Percentiles rank a stretch among this genome's conserved stretches.
Evolutionary conservation across 495 filamentous ascomycete species (phyloP).

Genomic region (Penicillium steckii): DNA sequence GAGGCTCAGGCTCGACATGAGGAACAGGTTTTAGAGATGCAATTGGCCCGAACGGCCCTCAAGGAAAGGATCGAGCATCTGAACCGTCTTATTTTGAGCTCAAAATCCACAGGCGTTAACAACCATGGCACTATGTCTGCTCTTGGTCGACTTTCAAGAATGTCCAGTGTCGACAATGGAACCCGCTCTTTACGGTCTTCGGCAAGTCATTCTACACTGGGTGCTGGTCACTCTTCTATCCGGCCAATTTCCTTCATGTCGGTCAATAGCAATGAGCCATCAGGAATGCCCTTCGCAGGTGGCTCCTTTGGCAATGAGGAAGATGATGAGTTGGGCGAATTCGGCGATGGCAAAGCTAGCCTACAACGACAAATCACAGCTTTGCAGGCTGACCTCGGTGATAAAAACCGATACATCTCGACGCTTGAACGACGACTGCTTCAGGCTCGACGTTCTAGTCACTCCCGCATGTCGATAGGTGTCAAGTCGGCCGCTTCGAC

Average conservation of each 20-base stretch:
- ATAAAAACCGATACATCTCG: conserved; percentile 95
- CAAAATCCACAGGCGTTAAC: conserved; percentile 94
- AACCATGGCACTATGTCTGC: conserved; percentile 66
- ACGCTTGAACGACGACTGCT: conserved; percentile 89
- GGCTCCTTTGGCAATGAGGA: conserved; percentile 48
- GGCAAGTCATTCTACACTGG: conserved; percentile 63
- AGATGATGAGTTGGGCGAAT: conserved; percentile 79
- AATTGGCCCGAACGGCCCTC: conserved; percentile 88
- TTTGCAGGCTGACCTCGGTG: conserved; percentile 85
- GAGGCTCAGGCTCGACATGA: conserved; percentile 84
- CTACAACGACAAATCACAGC: conserved; percentile 79
- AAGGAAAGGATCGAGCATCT: conserved; percentile 98
- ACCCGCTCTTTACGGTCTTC: conserved; percentile 69
- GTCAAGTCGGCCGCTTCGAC: conserved; percentile 57
- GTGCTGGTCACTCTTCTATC: conserved; percentile 52
- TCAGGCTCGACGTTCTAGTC: conserved; percentile 88
- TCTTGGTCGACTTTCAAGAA: conserved; percentile 66
- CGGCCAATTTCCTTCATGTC: conserved; percentile 68
- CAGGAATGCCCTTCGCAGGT: conserved; percentile 36
- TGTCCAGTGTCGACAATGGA: conserved; percentile 50
- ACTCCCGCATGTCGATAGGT: conserved; percentile 76
- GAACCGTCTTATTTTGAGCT: conserved; percentile 91
- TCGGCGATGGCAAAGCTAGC: conserved; percentile 82
- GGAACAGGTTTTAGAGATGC: conserved; percentile 98
- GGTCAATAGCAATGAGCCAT: conserved; percentile 38